Evolutionary conservation across 306 rosid species (phyloP), one percentile per base, ranked within the genome.

Genomic region (Leucaena leucocephala): DNA sequence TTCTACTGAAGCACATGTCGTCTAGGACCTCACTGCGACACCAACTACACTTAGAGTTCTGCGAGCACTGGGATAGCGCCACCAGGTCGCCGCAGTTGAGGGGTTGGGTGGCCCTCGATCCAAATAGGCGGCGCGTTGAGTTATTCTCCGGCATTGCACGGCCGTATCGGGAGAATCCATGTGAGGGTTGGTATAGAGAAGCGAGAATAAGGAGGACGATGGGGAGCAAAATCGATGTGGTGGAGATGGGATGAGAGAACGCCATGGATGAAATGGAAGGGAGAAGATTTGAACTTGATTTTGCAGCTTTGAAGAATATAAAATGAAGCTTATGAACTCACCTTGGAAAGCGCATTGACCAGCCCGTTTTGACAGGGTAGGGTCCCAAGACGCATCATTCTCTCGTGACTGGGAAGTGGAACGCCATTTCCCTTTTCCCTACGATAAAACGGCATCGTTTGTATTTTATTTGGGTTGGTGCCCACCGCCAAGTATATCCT

Each of bases 1-100:
- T 42, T 87, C 78, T 87, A 70, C 81, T 42, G 82, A 95, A 95
- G 73, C 98, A 95, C 79, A 86, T 86, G 80, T 92, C 98, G 78
- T 95, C 93, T 52, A 95, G 84, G 44, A 62, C 82, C 14, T 85
- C 82, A 67, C 98, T 92, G 17, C 84, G 84, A 76, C 98, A 95
- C 98, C 98, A 95, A 33, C 90, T 92, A 81, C 98, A 95, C 50
- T 80, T 83, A 22, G 86, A 81, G 76, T 79, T 85, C 78, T 81
- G 87, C 0, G 92, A 91, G 85, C 98, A 95, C 79, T 82, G 85
- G 2, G 86, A 74, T 40, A 79, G 87, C 52, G 79, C 64, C 44
- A 76, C 71, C 76, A 88, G 16, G 34, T 85, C 91, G 66, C 71
- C 86, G 82, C 98, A 95, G 57, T 76, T 87, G 45, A 84, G 84